phyloP scores from a whole-genome alignment of 371 early-diverging fungal species.

The Umbelopsis sp. region DNA sequence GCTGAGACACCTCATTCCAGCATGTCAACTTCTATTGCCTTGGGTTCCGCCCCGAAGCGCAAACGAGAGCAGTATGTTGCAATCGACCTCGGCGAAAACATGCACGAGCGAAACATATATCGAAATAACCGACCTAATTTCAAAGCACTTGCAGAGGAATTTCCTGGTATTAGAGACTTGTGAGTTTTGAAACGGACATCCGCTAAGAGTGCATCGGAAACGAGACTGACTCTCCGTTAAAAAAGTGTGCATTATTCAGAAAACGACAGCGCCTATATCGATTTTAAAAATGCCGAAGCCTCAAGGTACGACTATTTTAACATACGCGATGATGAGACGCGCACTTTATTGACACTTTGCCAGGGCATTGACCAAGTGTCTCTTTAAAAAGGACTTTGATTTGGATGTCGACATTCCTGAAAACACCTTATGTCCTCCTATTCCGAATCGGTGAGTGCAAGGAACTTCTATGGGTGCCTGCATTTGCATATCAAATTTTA shows the following conservation, averaged over 20 bases:
- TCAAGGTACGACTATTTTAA: conserved; percentile 30
- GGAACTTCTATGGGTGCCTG: neutral
- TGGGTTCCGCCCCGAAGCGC: neutral
- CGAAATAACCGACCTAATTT: conserved; percentile 42
- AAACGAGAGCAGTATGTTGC: neutral
- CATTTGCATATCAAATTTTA: neutral
- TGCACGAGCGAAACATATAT: conserved; percentile 45
- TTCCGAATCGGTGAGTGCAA: conserved; percentile 47
- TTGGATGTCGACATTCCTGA: conserved; percentile 64
- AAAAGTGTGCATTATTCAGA: conserved; percentile 27
- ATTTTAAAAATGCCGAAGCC: conserved; percentile 46
- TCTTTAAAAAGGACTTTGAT: conserved; percentile 61
- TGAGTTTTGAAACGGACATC: neutral
- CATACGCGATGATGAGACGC: too few relatives aligned
- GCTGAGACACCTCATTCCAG: too few relatives aligned
- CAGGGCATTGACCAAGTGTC: conserved; percentile 56
- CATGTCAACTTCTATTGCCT: too few relatives aligned
- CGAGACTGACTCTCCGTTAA: neutral
- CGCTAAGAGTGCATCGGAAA: too few relatives aligned
- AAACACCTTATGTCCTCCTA: conserved; percentile 67
- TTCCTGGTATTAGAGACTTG: conserved; percentile 24
- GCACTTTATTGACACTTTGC: neutral
- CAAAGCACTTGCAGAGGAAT: conserved; percentile 32
- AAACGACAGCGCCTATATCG: conserved; percentile 29
- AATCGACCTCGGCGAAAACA: conserved; percentile 4